A percentile compares a stretch with the other conserved stretches of the same genome.
These are phyloP conservation scores for Marsdenia floribunda DNA, from an alignment of 257 asterid genomes.

Conservation along the genomic window DNA sequence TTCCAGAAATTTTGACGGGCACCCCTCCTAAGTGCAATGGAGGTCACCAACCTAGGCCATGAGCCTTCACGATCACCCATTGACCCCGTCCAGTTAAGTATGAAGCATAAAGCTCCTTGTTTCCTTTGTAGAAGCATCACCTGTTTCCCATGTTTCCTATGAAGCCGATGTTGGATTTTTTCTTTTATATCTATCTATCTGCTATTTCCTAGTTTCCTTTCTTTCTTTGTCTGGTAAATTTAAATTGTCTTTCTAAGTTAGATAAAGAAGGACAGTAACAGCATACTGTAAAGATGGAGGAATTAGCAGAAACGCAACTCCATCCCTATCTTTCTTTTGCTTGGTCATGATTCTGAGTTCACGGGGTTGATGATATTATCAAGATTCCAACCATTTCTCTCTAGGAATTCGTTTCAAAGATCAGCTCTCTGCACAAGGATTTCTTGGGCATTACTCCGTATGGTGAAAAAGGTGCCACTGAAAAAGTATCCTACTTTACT, in stretches of 20 bases:
- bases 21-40: conserved; percentile 27
- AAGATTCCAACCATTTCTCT: neutral
- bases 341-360: neutral
- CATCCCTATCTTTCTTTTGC: neutral
- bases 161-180: neutral
- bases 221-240: too few species aligned
- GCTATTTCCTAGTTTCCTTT: neutral
- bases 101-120: neutral
- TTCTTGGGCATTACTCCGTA: too few species aligned
- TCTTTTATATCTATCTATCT: neutral
- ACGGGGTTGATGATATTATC: too few species aligned
- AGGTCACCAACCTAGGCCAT: conserved; percentile 28
- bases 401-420: neutral
- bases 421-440: too few species aligned
- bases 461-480: too few species aligned
- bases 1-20: conserved; percentile 11
- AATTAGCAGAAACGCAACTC: neutral
- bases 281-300: neutral
- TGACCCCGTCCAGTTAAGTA: conserved; percentile 30
- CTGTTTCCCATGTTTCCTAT: neutral
- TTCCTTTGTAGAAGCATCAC: neutral
- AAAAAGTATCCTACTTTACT: too few species aligned
- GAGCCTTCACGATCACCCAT: conserved; percentile 16
- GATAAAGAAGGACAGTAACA: neutral
- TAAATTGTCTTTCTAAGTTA: too few species aligned